Evolutionary conservation across 768 basidiomycete species (phyloP), one percentile per base, ranked within the genome.

Genomic region (Cystobasidium onofrii): DNA sequence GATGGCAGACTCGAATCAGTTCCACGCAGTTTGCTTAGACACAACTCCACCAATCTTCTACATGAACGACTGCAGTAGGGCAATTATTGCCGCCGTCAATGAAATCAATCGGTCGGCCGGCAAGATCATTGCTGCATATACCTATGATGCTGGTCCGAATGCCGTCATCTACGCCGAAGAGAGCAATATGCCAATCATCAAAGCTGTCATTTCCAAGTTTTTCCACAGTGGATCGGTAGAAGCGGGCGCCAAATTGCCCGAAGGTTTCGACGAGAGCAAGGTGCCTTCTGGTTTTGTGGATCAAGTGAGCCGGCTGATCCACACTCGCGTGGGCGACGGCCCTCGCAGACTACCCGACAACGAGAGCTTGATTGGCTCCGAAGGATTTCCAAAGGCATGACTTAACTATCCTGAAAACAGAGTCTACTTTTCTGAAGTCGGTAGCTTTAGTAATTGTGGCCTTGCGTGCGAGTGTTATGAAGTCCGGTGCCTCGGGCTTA

Each of bases 131-230:
- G 96, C 93, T 0, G 96, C 95, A 50, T 99, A 99, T 82, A 99
- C 96, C n/a, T 98, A 90, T 80, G 96, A 99, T 79, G 96, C 96
- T 0, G 96, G 96, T 36, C 96, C 96, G 17, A 99, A 99, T 82
- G 94, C 94, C 1, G 96, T 99, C 80, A 92, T 99, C 79, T 99
- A 98, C 82, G 86, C 92, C 0, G 85, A 86, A 2, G 84, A 88
- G 76, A 85, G 87, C 78, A 87, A 94, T 82, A 83, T 96, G 78
- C 86, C 85, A 76, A 86, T 88, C 81, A 89, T 99, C 77, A 83
- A 92, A 57, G 83, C 86, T 78, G 81, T 92, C 76, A 85, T 98
- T 76, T 82, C 88, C 69, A 83, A 85, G 73, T 97, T 90, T 82
- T 99, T 99, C 87, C 94, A 95, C 0, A 31, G 36, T 18, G n/a